Conservation (phyloP, 2,329 filamentous ascomycete genomes). For the Fusarium pseudocircinatum region DNA sequence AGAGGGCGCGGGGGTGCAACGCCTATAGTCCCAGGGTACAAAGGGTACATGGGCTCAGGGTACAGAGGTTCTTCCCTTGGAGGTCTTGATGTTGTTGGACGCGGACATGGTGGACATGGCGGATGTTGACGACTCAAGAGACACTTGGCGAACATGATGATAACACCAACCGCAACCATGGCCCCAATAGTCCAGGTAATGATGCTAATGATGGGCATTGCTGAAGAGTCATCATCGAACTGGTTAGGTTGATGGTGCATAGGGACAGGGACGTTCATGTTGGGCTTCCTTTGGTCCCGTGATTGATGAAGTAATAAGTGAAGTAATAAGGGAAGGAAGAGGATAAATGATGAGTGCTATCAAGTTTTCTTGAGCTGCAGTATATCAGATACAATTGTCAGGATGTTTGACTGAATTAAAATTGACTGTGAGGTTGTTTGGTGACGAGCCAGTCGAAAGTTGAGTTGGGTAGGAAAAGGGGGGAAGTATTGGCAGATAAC, state of each 20-base stretch:
- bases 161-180: not conserved
- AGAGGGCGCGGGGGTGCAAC: not conserved
- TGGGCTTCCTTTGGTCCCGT: not conserved
- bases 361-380: not conserved
- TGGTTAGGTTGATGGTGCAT: not conserved
- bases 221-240: not conserved
- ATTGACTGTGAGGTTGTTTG: not conserved
- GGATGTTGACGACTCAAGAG: not conserved
- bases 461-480: not conserved
- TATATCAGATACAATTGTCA: not conserved
- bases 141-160: not conserved
- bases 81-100: not conserved
- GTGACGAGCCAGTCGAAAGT: not conserved
- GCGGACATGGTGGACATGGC: not conserved
- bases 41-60: not conserved
- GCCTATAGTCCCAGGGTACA: not conserved
- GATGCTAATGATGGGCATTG: not conserved
- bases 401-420: not conserved
- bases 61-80: not conserved
- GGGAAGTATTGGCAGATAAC: not conserved
- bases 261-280: not conserved
- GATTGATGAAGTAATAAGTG: not conserved
- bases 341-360: not conserved
- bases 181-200: not conserved
- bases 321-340: not conserved